phyloP scores from a whole-genome alignment of 192 early-diverging fungal species.

The Coemansia sp. region DNA sequence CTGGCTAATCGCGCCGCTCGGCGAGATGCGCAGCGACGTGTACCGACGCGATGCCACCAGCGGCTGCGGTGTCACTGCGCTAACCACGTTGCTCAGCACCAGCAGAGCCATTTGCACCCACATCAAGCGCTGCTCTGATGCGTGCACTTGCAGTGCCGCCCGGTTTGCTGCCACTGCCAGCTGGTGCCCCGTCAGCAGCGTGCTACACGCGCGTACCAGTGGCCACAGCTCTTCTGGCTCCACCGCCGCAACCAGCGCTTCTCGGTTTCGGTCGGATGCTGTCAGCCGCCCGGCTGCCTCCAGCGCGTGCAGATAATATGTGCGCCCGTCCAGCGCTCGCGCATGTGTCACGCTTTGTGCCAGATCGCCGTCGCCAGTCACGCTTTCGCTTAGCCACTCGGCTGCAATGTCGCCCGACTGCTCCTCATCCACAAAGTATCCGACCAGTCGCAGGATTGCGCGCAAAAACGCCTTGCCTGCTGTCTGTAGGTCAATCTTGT shows the following conservation, averaged over 20 bases:
- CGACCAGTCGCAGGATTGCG: constrained; percentile 26
- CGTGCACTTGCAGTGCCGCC: constrained; percentile 12
- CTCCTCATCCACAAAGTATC: constrained; percentile 47
- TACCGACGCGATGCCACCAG: constrained; percentile 31
- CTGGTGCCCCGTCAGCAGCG: constrained; percentile 36
- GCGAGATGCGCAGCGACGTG: constrained; percentile 27
- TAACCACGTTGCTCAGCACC: constrained; percentile 41
- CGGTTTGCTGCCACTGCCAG: constrained; percentile 12
- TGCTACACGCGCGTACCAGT: constrained; percentile 28
- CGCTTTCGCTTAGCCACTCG: constrained; percentile 30
- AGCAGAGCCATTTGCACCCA: constrained; percentile 50
- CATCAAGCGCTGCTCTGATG: constrained; percentile 34
- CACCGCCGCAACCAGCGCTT: constrained; percentile 6
- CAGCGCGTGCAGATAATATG: constrained; percentile 43
- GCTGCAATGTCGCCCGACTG: constrained; percentile 24
- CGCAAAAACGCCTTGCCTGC: constrained; percentile 15
- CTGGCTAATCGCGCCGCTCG: constrained; percentile 11
- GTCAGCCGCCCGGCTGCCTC: constrained; percentile 38
- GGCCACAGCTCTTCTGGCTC: constrained; percentile 15
- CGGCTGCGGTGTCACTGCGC: constrained; percentile 30
- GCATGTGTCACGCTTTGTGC: constrained; percentile 12
- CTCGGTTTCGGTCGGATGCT: constrained; percentile 26
- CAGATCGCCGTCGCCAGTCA: constrained; percentile 6
- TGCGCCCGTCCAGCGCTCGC: constrained; percentile 25
- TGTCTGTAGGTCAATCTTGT: constrained; percentile 25